These are phyloP conservation scores for Trypanosoma cruzi DNA, from an alignment of 208 protist species.

Conservation along the genomic window DNA sequence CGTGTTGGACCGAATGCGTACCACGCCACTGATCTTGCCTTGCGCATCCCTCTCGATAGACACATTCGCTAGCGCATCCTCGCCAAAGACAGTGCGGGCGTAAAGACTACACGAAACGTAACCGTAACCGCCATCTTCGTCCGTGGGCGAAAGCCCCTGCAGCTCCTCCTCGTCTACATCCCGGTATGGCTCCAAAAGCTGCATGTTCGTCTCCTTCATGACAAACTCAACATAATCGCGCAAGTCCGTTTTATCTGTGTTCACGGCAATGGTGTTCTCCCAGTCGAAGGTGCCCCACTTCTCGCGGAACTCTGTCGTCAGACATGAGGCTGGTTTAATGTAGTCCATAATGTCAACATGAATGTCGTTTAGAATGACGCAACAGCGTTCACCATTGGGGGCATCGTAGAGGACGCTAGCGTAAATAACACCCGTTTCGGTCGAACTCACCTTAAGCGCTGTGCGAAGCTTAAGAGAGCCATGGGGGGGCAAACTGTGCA, in stretches of 20 bases:
- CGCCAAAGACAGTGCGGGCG: conserved; percentile 96
- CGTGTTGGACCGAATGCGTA: conserved; percentile 97
- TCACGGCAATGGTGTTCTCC: conserved; percentile 98
- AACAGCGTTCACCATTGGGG: conserved; percentile 79
- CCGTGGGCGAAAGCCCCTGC: conserved; percentile 37
- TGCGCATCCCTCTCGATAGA: conserved; percentile 68
- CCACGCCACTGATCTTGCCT: conserved; percentile 94
- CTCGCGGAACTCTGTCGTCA: conserved; percentile 91
- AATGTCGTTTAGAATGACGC: conserved; percentile 97
- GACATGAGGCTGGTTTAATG: conserved; percentile 92
- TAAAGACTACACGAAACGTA: conserved; percentile 97
- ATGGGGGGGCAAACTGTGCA: conserved; percentile 91
- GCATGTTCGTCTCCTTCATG: conserved; percentile 95
- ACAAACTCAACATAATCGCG: conserved; percentile 94
- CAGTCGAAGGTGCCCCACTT: conserved; percentile 99
- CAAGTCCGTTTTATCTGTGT: conserved; percentile 82
- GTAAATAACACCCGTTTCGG: conserved; percentile 97
- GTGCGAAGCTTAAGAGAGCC: conserved; percentile 88
- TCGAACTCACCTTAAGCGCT: conserved; percentile 98
- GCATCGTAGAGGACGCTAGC: conserved; percentile 98
- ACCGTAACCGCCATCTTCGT: conserved; percentile 81
- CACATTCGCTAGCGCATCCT: conserved; percentile 98
- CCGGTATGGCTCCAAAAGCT: conserved; percentile 23
- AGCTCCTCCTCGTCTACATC: conserved; percentile 36
- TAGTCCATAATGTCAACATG: conserved; percentile 99